Evolutionary conservation across 192 early-diverging fungal genomes (phyloP), one percentile per base, ranked within the genome.

Genomic region (Geranomyces variabilis): DNA sequence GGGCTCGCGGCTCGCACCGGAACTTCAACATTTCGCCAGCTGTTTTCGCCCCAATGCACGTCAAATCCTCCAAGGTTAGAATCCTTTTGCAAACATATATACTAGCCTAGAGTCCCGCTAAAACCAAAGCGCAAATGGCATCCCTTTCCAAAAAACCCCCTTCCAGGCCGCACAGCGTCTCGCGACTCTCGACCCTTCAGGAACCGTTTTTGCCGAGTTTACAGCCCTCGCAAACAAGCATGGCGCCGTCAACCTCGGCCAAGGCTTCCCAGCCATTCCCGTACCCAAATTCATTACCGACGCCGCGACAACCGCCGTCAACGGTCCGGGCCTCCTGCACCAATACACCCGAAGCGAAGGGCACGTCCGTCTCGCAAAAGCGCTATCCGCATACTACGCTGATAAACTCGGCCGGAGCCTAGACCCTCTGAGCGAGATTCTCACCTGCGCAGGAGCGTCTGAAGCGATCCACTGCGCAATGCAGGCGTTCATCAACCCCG

Each of bases 231-330:
- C 94, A 15, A 83, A 85, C 5, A 88, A 92, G 64, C 88, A 92
- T 62, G 84, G 88, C 43, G 94, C 96, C 7, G 93, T 96, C 73
- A 96, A 98, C 80, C 84, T 96, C 17, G 96, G 96, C 1, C 96
- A 92, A 71, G 84, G 93, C 77, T 98, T 95, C 75, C 88, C 90
- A 17, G 93, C 96, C 17, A 87, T 86, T 12, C 76, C 71, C 10
- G 79, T 86, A 9, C 73, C 90, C 31, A 84, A 90, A 56, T 94
- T 98, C 84, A 89, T 98, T 47, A 86, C 83, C 61, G 81, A 90
- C 29, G 92, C 93, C 49, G 93, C 92, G 1, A 86, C 80, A 10
- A 72, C 87, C 15, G 90, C 92, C n/a, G 77, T 95, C 58, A 61
- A 67, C 14, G 73, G 81, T 33, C 75, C 84, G 48, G 81, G 74